Percentiles rank a stretch among this genome's conserved stretches.
Evolutionary conservation across 352 stramenopile species (phyloP).

Genomic region (Phytopythium vexans): DNA sequence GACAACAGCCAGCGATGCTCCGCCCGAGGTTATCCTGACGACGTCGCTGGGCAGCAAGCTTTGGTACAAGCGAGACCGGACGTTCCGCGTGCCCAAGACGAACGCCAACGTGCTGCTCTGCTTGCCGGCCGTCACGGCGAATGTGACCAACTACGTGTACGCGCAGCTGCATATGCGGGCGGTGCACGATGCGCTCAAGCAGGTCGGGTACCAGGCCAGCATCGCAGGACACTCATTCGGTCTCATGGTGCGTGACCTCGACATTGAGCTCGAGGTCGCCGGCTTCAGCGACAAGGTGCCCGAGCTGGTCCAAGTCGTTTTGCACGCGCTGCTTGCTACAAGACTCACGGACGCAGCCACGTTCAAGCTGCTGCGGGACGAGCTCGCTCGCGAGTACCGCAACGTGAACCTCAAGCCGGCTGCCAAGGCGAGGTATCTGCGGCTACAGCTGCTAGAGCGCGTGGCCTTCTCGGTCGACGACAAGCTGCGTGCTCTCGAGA

Average conservation of each 20-base stretch:
- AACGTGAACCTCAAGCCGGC: slow-evolving; percentile 67
- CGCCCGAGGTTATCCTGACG: slow-evolving; percentile 29
- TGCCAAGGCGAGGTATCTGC: slow-evolving; percentile 63
- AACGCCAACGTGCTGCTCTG: slow-evolving; percentile 66
- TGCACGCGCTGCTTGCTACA: slow-evolving; percentile 33
- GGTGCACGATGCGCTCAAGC: slow-evolving; percentile 64
- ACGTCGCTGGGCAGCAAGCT: slow-evolving; percentile 44
- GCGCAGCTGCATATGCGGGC: slow-evolving; percentile 65
- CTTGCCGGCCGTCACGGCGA: slow-evolving; percentile 41
- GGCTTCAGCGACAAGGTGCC: slow-evolving; percentile 75
- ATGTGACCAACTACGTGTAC: slow-evolving; percentile 45
- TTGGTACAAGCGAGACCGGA: slow-evolving; percentile 71
- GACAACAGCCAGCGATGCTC: slow-evolving; percentile 8
- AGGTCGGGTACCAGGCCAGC: slow-evolving; percentile 60
- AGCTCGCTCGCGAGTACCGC: slow-evolving; percentile 62
- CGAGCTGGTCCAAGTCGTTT: slow-evolving; percentile 44
- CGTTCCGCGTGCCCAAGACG: slow-evolving; percentile 64
- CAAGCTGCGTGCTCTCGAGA: slow-evolving; percentile 45
- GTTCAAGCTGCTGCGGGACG: slow-evolving; percentile 49
- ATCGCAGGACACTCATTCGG: slow-evolving; percentile 56
- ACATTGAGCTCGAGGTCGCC: slow-evolving; percentile 60
- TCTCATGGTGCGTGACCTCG: slow-evolving; percentile 52
- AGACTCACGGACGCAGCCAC: slow-evolving; percentile 11
- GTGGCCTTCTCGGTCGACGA: slow-evolving; percentile 53
- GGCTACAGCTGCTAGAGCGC: slow-evolving; percentile 66